A percentile compares a stretch with the other conserved stretches of the same genome.
Evolutionary conservation across 345 rosid genomes (phyloP).

Genomic region (Passiflora organensis): DNA sequence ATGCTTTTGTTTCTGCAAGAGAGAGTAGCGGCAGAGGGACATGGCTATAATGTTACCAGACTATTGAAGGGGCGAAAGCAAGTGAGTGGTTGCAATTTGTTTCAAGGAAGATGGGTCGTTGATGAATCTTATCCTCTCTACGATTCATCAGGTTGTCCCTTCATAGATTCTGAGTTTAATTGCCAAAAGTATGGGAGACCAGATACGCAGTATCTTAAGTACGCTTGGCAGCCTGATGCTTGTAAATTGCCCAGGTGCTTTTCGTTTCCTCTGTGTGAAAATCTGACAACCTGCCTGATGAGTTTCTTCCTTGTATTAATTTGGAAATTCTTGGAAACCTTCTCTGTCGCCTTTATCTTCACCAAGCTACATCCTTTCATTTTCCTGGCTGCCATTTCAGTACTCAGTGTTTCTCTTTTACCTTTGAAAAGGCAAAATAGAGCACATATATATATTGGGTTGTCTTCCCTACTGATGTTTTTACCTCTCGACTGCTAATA

Average conservation of each 20-base stretch:
- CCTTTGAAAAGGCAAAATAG: no score
- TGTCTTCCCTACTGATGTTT: no score
- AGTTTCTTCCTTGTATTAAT: no score
- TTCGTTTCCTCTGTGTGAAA: no score
- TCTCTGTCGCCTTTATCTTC: no score
- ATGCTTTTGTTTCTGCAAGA: constrained; percentile 21
- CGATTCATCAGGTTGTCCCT: constrained; percentile 56
- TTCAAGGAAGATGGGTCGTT: constrained; percentile 61
- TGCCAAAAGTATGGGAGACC: constrained; percentile 72
- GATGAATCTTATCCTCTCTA: constrained; percentile 68
- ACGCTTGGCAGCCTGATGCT: constrained; percentile 71
- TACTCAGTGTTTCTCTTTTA: no score
- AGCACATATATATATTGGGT: no score
- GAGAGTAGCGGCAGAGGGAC: constrained; percentile 16
- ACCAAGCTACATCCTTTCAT: no score
- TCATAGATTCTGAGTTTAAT: constrained; percentile 66
- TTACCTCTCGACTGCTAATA: no score
- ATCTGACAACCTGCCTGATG: no score
- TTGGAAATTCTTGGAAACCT: not conserved
- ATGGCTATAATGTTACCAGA: constrained; percentile 20
- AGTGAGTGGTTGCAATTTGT: constrained; percentile 58
- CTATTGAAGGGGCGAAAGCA: constrained; percentile 44
- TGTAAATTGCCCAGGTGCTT: constrained; percentile 68
- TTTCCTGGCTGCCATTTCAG: no score
- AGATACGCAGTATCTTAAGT: constrained; percentile 70